A percentile compares a stretch with the other conserved stretches of the same genome.
Evolutionary conservation across 371 early-diverging fungal genomes (phyloP).

Genomic region (Apophysomyces variabilis): DNA sequence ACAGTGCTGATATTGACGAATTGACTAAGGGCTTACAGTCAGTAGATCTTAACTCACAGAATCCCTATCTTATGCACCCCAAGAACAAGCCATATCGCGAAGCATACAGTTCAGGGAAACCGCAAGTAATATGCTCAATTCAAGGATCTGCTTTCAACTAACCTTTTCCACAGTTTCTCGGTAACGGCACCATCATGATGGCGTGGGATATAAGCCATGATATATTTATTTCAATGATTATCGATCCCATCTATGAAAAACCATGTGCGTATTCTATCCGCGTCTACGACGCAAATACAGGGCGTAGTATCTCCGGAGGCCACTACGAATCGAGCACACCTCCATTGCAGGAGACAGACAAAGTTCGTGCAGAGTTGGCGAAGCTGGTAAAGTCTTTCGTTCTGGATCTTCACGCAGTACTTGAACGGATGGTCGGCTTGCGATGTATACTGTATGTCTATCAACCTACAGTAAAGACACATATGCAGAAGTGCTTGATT

Average conservation of each 20-base stretch:
- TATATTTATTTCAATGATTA: slow-evolving; percentile 30
- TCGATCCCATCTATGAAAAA: slow-evolving; percentile 27
- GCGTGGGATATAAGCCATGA: slow-evolving; percentile 28
- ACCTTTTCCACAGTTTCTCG: slow-evolving; percentile 27
- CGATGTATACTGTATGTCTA: slow-evolving; percentile 35
- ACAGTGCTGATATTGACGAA: not conserved
- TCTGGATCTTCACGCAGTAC: slow-evolving; percentile 5
- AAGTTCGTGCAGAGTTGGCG: slow-evolving; percentile 1
- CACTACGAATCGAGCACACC: not conserved
- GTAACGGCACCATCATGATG: slow-evolving; percentile 27
- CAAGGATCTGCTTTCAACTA: not conserved
- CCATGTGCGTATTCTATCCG: slow-evolving; percentile 31
- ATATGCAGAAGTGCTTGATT: slow-evolving; percentile 26
- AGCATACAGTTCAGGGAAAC: slow-evolving; percentile 28
- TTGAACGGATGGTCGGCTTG: slow-evolving; percentile 19
- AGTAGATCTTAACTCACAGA: not conserved
- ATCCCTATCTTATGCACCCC: not conserved
- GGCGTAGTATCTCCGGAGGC: not conserved
- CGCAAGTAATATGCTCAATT: slow-evolving; percentile 21
- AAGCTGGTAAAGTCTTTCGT: slow-evolving; percentile 23
- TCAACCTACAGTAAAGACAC: slow-evolving; percentile 19
- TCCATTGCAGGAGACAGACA: not conserved
- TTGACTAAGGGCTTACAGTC: not conserved
- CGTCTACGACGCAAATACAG: slow-evolving; percentile 14
- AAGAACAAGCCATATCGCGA: slow-evolving; percentile 21